Conservation (phyloP, 768 basidiomycete genomes). For the Nevesoporus exiguus region DNA sequence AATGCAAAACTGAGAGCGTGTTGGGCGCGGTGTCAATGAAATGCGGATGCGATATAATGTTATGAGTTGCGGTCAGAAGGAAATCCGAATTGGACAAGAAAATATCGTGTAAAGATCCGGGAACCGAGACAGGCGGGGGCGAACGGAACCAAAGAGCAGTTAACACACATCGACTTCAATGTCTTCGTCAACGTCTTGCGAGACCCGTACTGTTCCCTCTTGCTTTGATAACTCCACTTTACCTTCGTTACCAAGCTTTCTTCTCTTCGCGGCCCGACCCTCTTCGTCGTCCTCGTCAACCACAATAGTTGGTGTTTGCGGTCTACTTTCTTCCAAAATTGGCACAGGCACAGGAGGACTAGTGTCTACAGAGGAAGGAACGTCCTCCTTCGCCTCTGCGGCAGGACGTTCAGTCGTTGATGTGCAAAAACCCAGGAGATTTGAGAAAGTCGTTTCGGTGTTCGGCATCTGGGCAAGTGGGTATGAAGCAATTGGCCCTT, state of each 20-base stretch:
- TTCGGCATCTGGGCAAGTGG: constrained; percentile 1
- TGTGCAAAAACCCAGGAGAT: constrained; percentile 14
- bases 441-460: background rate
- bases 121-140: background rate
- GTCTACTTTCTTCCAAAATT: constrained; percentile 23
- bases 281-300: constrained; percentile 56
- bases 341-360: constrained; percentile 34
- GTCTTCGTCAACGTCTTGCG: constrained; percentile 25
- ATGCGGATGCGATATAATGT: constrained; percentile 18
- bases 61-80: constrained; percentile 2
- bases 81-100: constrained; percentile 5
- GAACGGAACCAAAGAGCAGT: background rate
- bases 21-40: constrained; percentile 10
- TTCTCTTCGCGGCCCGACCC: constrained; percentile 54
- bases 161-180: constrained; percentile 30
- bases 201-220: constrained; percentile 4
- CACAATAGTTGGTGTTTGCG: constrained; percentile 53
- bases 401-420: background rate
- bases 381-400: constrained; percentile 16
- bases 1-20: constrained; percentile 24
- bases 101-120: background rate
- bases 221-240: background rate
- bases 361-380: constrained; percentile 15
- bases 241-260: constrained; percentile 32
- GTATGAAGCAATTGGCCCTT: background rate